Evolutionary conservation across 192 early-diverging fungal genomes (phyloP), one percentile per base, ranked within the genome.

Genomic region (Entomortierella parvispora): DNA sequence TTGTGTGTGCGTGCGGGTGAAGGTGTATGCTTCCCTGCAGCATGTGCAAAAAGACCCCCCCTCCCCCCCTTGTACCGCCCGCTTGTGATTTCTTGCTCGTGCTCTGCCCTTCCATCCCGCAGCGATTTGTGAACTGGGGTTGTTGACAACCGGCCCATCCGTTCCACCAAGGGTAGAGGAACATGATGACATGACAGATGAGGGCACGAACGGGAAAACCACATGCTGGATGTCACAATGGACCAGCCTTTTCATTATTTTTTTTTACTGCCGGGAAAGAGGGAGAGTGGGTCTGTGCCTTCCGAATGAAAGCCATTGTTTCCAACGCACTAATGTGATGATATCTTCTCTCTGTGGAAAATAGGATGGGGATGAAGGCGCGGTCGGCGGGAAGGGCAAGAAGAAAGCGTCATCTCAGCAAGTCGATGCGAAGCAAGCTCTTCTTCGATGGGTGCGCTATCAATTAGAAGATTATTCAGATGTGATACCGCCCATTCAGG

Each of bases 361-460:
- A 20, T 61, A 75, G 63, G 63, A 75, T 8, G 32, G 43, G 26
- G 63, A 72, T 9, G 62, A 72, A 5, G 65, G 49, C 66, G 65
- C n/a, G 28, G 61, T 53, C 64, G 71, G 29, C 45, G 18, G 42
- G 37, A 80, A 80, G 51, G 51, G 68, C 40, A 71, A 65, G 46
- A 76, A 76, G 43, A 62, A 61, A 18, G 65, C 43, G 4, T 29
- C 65, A 0, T 76, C 72, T 4, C 72, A 76, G 25, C 72, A 76
- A 18, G 68, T 71, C 10, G 85, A 86, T 47, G 80, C 85, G 23
- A 86, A 84, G 43, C 69, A 81, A 25, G 85, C 85, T 8, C 55
- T 86, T 4, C 61, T 86, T 23, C 80, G 77, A 46, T 86, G 85
- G 85, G 85, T 86, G 2, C 80, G 82, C 12, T 81, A 78, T 33